Evolutionary conservation across 139 green algal genomes (phyloP).

Genomic region (Desmodesmus armatus): DNA sequence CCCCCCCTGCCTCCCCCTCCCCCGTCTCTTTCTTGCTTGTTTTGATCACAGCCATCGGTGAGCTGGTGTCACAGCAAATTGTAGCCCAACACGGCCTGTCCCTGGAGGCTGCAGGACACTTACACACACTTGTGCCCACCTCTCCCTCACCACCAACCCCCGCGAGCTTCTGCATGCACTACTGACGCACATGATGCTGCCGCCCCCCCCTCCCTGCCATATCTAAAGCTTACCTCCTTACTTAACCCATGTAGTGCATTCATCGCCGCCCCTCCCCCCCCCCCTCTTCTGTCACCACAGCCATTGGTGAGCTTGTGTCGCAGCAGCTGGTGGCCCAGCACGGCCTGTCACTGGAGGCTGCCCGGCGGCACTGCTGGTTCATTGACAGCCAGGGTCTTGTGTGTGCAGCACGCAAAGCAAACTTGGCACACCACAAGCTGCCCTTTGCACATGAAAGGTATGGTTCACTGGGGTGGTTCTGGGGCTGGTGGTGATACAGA

Average conservation of each 20-base stretch:
- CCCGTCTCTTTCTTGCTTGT: not conserved
- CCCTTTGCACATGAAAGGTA: constrained; percentile 83
- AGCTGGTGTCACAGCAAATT: constrained; percentile 17
- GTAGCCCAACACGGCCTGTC: not conserved
- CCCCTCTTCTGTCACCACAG: not conserved
- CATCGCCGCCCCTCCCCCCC: not conserved
- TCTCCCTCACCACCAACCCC: too few species aligned
- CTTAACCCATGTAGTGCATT: too few species aligned
- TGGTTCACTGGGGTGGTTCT: too few species aligned
- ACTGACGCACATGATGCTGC: too few species aligned
- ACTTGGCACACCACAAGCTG: constrained; percentile 40
- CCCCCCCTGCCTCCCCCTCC: too few species aligned
- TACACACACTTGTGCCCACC: too few species aligned
- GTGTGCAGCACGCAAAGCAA: not conserved
- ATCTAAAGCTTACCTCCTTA: too few species aligned
- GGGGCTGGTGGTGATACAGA: too few species aligned
- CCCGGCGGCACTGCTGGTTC: constrained; percentile 51
- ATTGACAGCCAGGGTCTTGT: constrained; percentile 58
- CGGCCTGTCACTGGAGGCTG: not conserved
- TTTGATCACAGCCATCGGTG: constrained; percentile 28
- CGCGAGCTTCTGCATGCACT: too few species aligned
- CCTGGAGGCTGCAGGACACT: not conserved
- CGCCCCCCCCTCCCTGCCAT: too few species aligned
- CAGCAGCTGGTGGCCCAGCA: not conserved
- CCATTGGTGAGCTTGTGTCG: constrained; percentile 33